These are phyloP conservation scores for Wickerhamiella kazuoi DNA, from an alignment of 805 yeast species.

Conservation along the genomic window DNA sequence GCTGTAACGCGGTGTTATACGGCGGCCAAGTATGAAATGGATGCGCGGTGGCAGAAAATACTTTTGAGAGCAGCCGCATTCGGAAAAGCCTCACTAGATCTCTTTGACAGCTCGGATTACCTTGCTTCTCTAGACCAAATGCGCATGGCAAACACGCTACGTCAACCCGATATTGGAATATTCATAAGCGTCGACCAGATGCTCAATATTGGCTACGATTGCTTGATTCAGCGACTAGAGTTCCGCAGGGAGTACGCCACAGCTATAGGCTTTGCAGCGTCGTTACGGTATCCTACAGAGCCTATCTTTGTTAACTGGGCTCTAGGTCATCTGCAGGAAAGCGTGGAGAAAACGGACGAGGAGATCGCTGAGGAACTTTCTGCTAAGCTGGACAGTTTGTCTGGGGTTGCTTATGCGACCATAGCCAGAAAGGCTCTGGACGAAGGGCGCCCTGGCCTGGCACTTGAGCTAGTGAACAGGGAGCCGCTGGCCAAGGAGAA, in stretches of 20 bases:
- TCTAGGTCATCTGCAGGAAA: constrained; percentile 43
- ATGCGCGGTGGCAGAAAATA: constrained; percentile 61
- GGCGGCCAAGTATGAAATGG: constrained; percentile 66
- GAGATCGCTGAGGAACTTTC: constrained; percentile 36
- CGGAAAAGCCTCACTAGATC: constrained; percentile 50
- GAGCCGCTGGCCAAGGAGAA: constrained; percentile 49
- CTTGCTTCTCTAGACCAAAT: constrained; percentile 43
- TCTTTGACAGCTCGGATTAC: constrained; percentile 42
- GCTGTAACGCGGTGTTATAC: constrained; percentile 59
- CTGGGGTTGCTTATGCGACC: constrained; percentile 36
- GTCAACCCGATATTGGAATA: constrained; percentile 48
- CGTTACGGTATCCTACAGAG: constrained; percentile 30
- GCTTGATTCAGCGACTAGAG: constrained; percentile 38
- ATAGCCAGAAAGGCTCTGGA: constrained; percentile 51
- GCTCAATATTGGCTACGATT: constrained; percentile 33
- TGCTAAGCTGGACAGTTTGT: constrained; percentile 26
- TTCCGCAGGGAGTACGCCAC: constrained; percentile 41
- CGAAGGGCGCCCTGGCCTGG: constrained; percentile 61
- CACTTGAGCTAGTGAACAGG: constrained; percentile 45
- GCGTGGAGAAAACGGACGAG: constrained; percentile 32
- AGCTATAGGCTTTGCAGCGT: constrained; percentile 42
- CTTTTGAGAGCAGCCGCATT: constrained; percentile 66
- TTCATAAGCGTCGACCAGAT: constrained; percentile 46
- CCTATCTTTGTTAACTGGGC: constrained; percentile 67
- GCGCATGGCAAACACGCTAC: constrained; percentile 51